A percentile compares a stretch with the other conserved stretches of the same genome.
These are phyloP conservation scores for Protomyces lactucae-debilis DNA, from an alignment of 1,139 yeast species.

Conservation along the genomic window DNA sequence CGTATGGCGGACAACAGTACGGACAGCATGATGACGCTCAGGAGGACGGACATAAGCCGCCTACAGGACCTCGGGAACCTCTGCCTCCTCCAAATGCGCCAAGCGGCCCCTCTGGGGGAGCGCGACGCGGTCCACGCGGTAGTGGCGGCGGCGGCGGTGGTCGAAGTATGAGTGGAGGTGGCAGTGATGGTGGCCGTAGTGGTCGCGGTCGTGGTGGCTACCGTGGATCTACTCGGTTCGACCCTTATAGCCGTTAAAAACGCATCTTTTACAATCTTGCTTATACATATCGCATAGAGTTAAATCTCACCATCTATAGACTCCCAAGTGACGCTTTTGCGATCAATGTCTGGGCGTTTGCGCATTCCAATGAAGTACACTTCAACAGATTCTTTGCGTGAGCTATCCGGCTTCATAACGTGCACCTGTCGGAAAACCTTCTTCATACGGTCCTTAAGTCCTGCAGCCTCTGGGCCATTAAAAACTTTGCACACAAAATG, in stretches of 20 bases:
- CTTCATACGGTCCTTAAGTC: conserved; percentile 54
- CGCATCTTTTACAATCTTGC: neutral
- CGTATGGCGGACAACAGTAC: conserved; percentile 4
- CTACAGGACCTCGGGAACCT: conserved; percentile 11
- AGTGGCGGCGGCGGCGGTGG: conserved; percentile 13
- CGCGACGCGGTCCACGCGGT: neutral
- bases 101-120: conserved; percentile 13
- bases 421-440: conserved; percentile 56
- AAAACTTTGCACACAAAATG: conserved; percentile 67
- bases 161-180: conserved; percentile 34
- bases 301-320: neutral
- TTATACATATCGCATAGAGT: too few species aligned
- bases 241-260: conserved; percentile 37
- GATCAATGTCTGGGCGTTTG: conserved; percentile 3
- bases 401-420: conserved; percentile 57
- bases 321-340: neutral
- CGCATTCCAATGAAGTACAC: conserved; percentile 53
- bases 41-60: conserved; percentile 6
- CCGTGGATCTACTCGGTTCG: conserved; percentile 38
- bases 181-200: conserved; percentile 31
- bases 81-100: conserved; percentile 18
- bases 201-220: conserved; percentile 32
- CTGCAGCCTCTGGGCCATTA: conserved; percentile 62
- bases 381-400: conserved; percentile 61
- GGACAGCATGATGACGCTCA: conserved; percentile 18